A percentile compares a stretch with the other conserved stretches of the same genome.
Conservation (phyloP, 352 stramenopile species). For the Aphanomyces astaci region DNA sequence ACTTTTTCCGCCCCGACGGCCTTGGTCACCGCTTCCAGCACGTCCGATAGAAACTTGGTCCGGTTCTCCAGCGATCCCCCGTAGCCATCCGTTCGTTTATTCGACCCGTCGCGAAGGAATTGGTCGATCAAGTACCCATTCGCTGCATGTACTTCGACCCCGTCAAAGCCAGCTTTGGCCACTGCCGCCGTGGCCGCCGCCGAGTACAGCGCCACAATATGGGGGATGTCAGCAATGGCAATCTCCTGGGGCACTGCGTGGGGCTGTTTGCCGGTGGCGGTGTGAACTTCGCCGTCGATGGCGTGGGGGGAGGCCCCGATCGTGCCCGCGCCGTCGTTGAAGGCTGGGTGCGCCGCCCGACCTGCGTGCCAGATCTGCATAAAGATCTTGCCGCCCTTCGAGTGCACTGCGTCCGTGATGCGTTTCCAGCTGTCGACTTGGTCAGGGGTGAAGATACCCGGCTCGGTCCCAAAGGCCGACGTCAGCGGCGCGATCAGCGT, state of each 20-base stretch:
- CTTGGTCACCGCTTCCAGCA: constrained; percentile 46
- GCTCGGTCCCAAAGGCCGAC: constrained; percentile 20
- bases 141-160: constrained; percentile 80
- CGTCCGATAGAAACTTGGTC: constrained; percentile 61
- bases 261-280: constrained; percentile 7
- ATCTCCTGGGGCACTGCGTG: constrained; percentile 54
- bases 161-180: constrained; percentile 74
- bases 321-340: constrained; percentile 22
- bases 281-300: constrained; percentile 18
- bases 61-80: constrained; percentile 82
- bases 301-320: constrained; percentile 24
- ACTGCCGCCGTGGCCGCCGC: constrained; percentile 45
- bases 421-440: constrained; percentile 51
- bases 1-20: constrained; percentile 8
- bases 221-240: constrained; percentile 59
- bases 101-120: constrained; percentile 73
- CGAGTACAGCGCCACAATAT: constrained; percentile 53
- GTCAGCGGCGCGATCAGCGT: constrained; percentile 14
- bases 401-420: constrained; percentile 61
- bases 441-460: constrained; percentile 39
- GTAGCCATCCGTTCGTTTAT: constrained; percentile 79
- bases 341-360: constrained; percentile 46
- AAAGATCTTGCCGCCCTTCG: constrained; percentile 66
- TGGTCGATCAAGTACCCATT: constrained; percentile 91
- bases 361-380: constrained; percentile 83